Base-by-base conservation (phyloP, 2,329 filamentous ascomycete genomes). In the Penicillium sp. region DNA sequence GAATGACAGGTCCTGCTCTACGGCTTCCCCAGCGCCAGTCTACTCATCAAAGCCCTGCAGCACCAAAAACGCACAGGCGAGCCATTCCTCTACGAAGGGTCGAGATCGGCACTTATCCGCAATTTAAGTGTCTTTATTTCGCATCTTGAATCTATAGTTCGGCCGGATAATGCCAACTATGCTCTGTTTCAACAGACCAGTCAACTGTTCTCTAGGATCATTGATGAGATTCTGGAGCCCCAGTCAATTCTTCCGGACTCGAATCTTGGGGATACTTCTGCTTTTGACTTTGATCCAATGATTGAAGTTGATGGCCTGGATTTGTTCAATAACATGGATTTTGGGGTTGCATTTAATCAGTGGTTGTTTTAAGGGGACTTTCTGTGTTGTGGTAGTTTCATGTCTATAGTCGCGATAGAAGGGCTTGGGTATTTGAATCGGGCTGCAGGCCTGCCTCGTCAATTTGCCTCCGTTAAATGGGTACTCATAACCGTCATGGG, bases 91-190 rank as follows among this genome's bases (percentile, higher is more conserved):
- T 63, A 66, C 7, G 65, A 62, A 1, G 70, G 75, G 2, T 74
- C 73, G 0, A 65, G 74, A 19, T 61, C 70, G 0, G 71, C 73
- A 12, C 70, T 76, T 3, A 73, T 78, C 38, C 74, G 76, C 6
- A 73, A 72, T 62, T 57, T 78, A 0, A 72, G 70, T 33, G 75
- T 78, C 0, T 70, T 79, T 17, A 75, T 77, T 17, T 69, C 68
- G 3, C 73, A 77, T 49, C 66, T 78, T 1, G 75, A 77, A 31
- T 68, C 66, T 0, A 73, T 73, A 19, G 70, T 70, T 1, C 55
- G 68, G 1, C 71, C 70, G 0, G 72, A 68, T 27, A 69, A 75
- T 44, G 70, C 70, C 3, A 72, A 65, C 27, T 61, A 65, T 23
- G 60, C 61, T 5, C 55, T 70, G 1, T 66, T 68, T 23, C 55